Base-by-base conservation (phyloP, 208 protist genomes). In the Crithidia fasciculata region DNA sequence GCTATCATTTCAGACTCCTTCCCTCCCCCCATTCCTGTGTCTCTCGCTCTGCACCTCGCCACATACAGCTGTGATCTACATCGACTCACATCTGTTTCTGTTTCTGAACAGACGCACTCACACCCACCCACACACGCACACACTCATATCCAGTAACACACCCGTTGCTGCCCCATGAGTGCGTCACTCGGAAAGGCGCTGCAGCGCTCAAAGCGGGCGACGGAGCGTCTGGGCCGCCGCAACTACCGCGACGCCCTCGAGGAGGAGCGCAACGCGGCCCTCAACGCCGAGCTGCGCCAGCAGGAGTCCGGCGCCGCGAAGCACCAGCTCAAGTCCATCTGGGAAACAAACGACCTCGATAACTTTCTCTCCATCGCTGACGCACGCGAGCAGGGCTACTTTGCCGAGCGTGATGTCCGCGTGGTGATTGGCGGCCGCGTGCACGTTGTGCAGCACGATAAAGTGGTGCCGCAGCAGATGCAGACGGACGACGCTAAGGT, bases 331-430 rank as follows among this genome's bases (percentile, higher is more conserved):
- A 85, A 95, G 81, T 95, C 89, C 60, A 93, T 97, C 59, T 96
- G 91, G 90, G 90, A 96, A 66, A 93, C 88, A 5, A 97, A 86
- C 69, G 86, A 93, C 44, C 74, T 97, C 8, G 89, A 96, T 39
- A 84, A 95, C 72, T 96, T 97, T 54, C 77, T 97, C 12, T 68
- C 83, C 47, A 96, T 93, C 63, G 91, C 94, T 7, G 92, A 97
- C 72, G 85, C 87, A 43, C 87, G 88, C n/a, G 88, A 96, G 77
- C 76, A 89, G 69, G 87, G 90, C 47, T 97, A 94, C 83, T 84
- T 87, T 49, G 91, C 91, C 4, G 89, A 95, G 69, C 83, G 90
- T 28, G 85, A 96, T 54, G 80, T 94, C 19, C 83, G 83, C 47
- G 83, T 97, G 8, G 91, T 97, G 28, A 84, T 96, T 61, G 85